Percentiles rank a stretch among this genome's conserved stretches.
Conservation (phyloP, 441 rosid genomes). For the Croton laevigatus region DNA sequence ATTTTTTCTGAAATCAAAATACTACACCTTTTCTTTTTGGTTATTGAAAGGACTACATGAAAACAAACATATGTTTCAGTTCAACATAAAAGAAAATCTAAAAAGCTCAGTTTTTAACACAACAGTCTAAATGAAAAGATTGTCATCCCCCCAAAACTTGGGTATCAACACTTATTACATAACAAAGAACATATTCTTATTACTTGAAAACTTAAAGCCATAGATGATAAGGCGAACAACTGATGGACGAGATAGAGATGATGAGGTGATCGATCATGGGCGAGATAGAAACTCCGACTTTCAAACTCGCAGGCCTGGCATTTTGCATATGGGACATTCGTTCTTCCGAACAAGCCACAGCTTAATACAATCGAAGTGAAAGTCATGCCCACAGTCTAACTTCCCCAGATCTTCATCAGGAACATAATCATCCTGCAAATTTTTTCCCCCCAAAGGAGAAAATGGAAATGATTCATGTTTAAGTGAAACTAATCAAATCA, state of each 20-base stretch:
- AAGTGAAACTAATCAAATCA: not conserved
- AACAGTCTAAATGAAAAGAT: too few relatives aligned
- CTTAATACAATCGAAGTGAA: slow-evolving; percentile 40
- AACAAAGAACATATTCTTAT: not conserved
- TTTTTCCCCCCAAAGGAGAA: not conserved
- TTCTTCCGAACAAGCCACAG: slow-evolving; percentile 45
- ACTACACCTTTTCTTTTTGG: too few relatives aligned
- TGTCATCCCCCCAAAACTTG: too few relatives aligned
- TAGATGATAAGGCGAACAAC: not conserved
- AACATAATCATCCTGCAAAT: slow-evolving; percentile 37
- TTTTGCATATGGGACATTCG: slow-evolving; percentile 47
- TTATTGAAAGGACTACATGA: too few relatives aligned
- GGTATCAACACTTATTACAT: not conserved
- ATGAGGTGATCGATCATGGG: too few relatives aligned
- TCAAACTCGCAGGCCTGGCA: slow-evolving; percentile 9
- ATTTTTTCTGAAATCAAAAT: too few relatives aligned
- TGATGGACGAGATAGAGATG: not conserved
- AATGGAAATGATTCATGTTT: not conserved
- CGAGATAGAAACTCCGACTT: not conserved
- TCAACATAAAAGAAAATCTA: not conserved
- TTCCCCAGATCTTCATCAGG: slow-evolving; percentile 34
- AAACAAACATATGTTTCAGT: too few relatives aligned
- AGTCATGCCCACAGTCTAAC: slow-evolving; percentile 37
- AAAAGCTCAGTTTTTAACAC: too few relatives aligned
- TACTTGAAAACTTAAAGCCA: not conserved